phyloP scores from a whole-genome alignment of 2,329 filamentous ascomycete genomes.

The Epichloe sp. region DNA sequence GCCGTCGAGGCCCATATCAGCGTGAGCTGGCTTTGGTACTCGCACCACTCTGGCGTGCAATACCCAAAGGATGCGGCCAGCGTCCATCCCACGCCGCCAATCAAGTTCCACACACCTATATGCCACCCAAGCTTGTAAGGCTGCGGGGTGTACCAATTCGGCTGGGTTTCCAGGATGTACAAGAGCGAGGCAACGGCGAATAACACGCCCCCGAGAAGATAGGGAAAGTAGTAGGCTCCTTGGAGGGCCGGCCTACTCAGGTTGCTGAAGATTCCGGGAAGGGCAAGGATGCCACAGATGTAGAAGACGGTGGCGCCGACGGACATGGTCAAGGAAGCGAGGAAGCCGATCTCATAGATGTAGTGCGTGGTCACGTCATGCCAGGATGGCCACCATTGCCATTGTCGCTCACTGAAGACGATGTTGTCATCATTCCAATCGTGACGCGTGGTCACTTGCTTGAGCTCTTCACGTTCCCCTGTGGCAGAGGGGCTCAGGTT shows the following conservation, averaged over 20 bases:
- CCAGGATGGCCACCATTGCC: conserved; percentile 46
- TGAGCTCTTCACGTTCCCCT: not conserved
- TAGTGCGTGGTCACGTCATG: conserved; percentile 45
- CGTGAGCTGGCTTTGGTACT: conserved; percentile 28
- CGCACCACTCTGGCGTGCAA: conserved; percentile 19
- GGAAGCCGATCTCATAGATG: conserved; percentile 47
- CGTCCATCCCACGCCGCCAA: conserved; percentile 49
- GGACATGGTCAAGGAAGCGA: conserved; percentile 43
- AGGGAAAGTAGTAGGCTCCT: conserved; percentile 43
- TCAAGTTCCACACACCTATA: conserved; percentile 49
- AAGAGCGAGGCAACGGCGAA: conserved; percentile 44
- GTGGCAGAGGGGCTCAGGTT: not conserved
- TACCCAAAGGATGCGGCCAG: conserved; percentile 42
- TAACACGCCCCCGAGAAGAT: conserved; percentile 45
- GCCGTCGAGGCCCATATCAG: conserved; percentile 13
- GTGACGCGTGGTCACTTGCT: not conserved
- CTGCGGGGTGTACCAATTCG: conserved; percentile 46
- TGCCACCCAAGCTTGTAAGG: conserved; percentile 47
- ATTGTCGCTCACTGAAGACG: conserved; percentile 18
- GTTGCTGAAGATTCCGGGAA: conserved; percentile 41
- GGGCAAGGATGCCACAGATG: conserved; percentile 46
- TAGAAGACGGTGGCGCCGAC: conserved; percentile 50
- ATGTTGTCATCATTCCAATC: not conserved
- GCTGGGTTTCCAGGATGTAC: conserved; percentile 53
- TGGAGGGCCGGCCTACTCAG: conserved; percentile 32